Percentiles rank a stretch among this genome's conserved stretches.
These are phyloP conservation scores for Vaccinium macrocarpon DNA, from an alignment of 148 eudicot species.

Conservation along the genomic window DNA sequence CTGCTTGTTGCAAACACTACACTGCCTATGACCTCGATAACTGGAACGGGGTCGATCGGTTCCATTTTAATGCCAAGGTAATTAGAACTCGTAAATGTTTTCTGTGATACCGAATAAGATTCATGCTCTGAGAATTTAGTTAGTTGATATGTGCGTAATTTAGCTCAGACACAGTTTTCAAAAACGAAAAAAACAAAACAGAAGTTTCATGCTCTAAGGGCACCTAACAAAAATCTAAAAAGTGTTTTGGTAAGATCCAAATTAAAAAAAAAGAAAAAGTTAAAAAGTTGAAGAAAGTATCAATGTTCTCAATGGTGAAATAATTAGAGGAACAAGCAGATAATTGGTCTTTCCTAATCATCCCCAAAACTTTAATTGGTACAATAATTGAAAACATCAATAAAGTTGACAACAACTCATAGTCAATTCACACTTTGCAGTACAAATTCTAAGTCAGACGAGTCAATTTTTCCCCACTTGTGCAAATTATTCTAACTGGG, in stretches of 20 bases:
- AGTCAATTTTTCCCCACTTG: not conserved
- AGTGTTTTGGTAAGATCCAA: not conserved
- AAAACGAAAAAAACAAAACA: too few relatives aligned
- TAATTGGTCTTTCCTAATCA: not conserved
- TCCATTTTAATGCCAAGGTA: slow-evolving; percentile 74
- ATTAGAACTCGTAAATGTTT: not conserved
- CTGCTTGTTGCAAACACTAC: slow-evolving; percentile 90
- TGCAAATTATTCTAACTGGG: not conserved
- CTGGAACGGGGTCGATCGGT: slow-evolving; percentile 69
- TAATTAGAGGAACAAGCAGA: not conserved
- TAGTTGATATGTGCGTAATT: not conserved
- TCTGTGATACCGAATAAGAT: not conserved
- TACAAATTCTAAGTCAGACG: not conserved
- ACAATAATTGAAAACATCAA: not conserved
- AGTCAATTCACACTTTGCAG: not conserved
- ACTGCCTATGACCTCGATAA: slow-evolving; percentile 89
- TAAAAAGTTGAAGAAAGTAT: not conserved
- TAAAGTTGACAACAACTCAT: not conserved
- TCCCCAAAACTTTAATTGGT: not conserved
- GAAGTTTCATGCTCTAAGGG: not conserved
- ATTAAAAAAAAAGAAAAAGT: not conserved
- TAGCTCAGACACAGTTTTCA: not conserved
- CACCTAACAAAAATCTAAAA: not conserved
- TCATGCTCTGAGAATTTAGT: not conserved
- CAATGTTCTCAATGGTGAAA: not conserved